Evolutionary conservation across 2,329 filamentous ascomycete species (phyloP).

Genomic region (Simplicillium aogashimaense): DNA sequence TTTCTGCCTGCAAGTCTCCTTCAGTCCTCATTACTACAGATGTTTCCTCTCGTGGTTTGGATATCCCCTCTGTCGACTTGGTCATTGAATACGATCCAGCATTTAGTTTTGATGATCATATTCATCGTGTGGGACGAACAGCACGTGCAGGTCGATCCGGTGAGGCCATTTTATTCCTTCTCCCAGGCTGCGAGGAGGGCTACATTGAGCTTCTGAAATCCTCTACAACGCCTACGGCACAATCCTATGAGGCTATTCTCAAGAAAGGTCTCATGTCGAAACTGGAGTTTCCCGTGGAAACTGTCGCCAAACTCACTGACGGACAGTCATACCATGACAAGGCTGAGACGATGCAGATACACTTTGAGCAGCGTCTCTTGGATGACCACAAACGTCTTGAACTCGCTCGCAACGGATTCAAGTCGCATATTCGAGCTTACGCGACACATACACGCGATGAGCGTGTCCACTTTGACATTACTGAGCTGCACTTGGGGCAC

Average conservation of each 20-base stretch:
- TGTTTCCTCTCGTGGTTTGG: constrained; percentile 88
- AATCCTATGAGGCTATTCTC: constrained; percentile 44
- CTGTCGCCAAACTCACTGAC: constrained; percentile 37
- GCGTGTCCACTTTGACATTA: constrained; percentile 82
- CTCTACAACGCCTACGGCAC: constrained; percentile 35
- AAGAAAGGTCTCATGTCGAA: constrained; percentile 55
- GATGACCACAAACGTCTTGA: constrained; percentile 61
- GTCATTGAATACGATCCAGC: constrained; percentile 95
- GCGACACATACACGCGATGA: constrained; percentile 86
- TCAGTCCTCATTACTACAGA: constrained; percentile 88
- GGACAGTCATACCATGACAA: constrained; percentile 35
- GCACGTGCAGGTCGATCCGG: constrained; percentile 86
- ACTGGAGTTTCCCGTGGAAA: constrained; percentile 62
- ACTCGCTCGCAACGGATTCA: constrained; percentile 74
- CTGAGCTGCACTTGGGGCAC: constrained; percentile 82
- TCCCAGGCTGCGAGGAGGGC: constrained; percentile 84
- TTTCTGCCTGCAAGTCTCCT: constrained; percentile 62
- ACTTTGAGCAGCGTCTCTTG: constrained; percentile 49
- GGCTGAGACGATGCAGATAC: constrained; percentile 48
- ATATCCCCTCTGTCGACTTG: constrained; percentile 88
- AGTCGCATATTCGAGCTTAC: constrained; percentile 88
- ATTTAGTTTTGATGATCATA: constrained; percentile 85
- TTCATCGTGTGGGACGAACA: constrained; percentile 90
- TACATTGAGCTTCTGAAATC: constrained; percentile 66
- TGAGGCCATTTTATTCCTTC: constrained; percentile 78